Evolutionary conservation across 768 basidiomycete genomes (phyloP), one percentile per base, ranked within the genome.

Genomic region (Termitomyces sp.): DNA sequence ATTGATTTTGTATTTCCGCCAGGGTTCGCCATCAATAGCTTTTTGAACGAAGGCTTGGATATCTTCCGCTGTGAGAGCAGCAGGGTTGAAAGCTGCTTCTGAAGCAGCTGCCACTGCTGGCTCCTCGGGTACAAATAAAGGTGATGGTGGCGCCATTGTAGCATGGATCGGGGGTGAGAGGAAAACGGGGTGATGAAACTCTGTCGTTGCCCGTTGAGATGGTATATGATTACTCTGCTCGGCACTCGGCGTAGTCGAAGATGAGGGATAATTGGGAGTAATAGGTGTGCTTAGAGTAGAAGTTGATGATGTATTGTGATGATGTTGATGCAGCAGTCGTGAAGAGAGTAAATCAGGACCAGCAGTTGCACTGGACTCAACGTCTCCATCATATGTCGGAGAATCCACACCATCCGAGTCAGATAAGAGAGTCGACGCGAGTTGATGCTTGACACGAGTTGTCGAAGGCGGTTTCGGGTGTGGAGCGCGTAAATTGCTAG

Each of bases 321-420:
- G 70, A 56, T 73, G 72, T 59, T 65, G 72, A 58, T 65, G 64
- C 24, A 64, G 50, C 48, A 63, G 65, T 13, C 67, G 66, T 57
- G 69, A 63, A 59, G 71, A 58, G 52, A 71, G 67, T 58, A 69
- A 71, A 48, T 82, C 81, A 8, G 74, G 71, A 32, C 81, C 78
- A 24, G 79, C 83, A 8, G 85, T 87, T 1, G 86, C 85, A 63
- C 84, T 86, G 46, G 85, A 88, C 68, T 94, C 92, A 56, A 94
- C 79, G 71, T 94, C 92, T 56, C 92, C 92, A 66, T 94, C 92
- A 70, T 94, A 93, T 0, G 91, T 93, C 8, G 91, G 92, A 0
- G 88, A 91, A 68, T 93, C 92, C 9, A 88, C 80, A 54, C 90
- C 84, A 67, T 84, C 86, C 42, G 85, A 86, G 63, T 90, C 88